A percentile compares a stretch with the other conserved stretches of the same genome.
Evolutionary conservation across 1,284 basidiomycete species (phyloP).

Genomic region (Rhodotorula sp.): DNA sequence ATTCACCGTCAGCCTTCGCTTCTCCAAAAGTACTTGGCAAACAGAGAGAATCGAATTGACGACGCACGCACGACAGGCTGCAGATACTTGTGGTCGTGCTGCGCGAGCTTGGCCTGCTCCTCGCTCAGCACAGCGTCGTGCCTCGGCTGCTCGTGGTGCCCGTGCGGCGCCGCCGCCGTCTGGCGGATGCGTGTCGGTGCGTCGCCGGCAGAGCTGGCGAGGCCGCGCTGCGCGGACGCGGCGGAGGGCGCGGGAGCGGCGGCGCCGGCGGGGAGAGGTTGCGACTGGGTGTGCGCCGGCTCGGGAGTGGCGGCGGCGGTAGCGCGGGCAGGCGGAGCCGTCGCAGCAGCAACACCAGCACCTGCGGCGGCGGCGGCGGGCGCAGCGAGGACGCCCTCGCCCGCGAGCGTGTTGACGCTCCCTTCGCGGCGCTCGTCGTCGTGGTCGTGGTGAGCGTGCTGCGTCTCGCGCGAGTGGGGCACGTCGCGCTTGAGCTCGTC

Average conservation of each 20-base stretch:
- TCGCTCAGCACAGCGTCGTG: constrained; percentile 22
- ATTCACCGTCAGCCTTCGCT: too few relatives aligned
- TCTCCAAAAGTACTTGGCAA: too few relatives aligned
- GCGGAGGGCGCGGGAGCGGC: too few relatives aligned
- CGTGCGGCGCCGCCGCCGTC: constrained; percentile 4
- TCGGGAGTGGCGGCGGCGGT: background rate
- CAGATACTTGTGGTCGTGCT: constrained; percentile 32
- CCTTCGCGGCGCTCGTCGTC: background rate
- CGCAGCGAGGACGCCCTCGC: background rate
- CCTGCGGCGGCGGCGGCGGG: background rate
- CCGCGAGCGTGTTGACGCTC: background rate
- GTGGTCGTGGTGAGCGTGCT: background rate
- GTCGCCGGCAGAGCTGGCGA: too few relatives aligned
- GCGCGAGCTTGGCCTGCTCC: constrained; percentile 24
- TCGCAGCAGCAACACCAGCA: background rate
- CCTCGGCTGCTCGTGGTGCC: constrained; percentile 2
- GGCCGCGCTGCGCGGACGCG: too few relatives aligned
- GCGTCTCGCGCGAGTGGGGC: background rate
- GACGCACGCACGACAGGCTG: constrained; percentile 30
- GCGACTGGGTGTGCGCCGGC: too few relatives aligned
- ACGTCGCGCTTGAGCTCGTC: background rate
- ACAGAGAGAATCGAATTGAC: background rate
- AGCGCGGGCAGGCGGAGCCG: background rate
- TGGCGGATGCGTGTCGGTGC: constrained; percentile 2
- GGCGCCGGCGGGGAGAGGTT: too few relatives aligned